phyloP scores from a whole-genome alignment of 306 rosid genomes.

The Vicia faba region DNA sequence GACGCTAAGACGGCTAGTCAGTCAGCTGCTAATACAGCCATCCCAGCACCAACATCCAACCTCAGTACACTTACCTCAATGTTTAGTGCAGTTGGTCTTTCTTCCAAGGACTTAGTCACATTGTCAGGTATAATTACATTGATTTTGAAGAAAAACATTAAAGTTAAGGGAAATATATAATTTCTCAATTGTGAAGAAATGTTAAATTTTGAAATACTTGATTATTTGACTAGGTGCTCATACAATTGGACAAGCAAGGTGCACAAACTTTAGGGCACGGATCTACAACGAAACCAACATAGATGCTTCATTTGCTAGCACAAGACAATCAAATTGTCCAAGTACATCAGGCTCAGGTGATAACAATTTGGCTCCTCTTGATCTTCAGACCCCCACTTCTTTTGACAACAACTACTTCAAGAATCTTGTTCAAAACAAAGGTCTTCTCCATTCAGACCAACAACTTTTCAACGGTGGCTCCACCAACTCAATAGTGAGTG shows the following conservation, averaged over 20 bases:
- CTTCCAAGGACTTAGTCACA: conserved; percentile 75
- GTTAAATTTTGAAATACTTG: background rate
- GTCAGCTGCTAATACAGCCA: conserved; percentile 70
- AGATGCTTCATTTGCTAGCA: conserved; percentile 45
- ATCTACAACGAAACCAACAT: conserved; percentile 75
- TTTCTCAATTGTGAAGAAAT: too few relatives aligned
- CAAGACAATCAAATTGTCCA: conserved; percentile 47
- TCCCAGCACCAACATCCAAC: conserved; percentile 73
- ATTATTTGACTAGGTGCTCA: conserved; percentile 48
- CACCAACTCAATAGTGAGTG: conserved; percentile 49
- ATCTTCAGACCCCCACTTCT: conserved; percentile 54
- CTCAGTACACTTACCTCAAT: conserved; percentile 62
- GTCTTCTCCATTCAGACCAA: conserved; percentile 63
- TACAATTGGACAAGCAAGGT: conserved; percentile 92
- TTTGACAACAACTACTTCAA: conserved; percentile 62
- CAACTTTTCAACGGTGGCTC: conserved; percentile 57
- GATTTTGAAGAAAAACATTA: too few relatives aligned
- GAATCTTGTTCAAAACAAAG: conserved; percentile 55
- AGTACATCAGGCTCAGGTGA: conserved; percentile 44
- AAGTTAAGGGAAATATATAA: too few relatives aligned
- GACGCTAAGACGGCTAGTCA: conserved; percentile 70
- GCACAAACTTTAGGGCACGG: conserved; percentile 61
- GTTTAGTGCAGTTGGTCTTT: conserved; percentile 74
- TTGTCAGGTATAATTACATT: conserved; percentile 52
- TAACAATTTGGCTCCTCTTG: conserved; percentile 57